A percentile compares a stretch with the other conserved stretches of the same genome.
Conservation (phyloP, 805 yeast genomes). For the Schwanniomyces vanrijiae region DNA sequence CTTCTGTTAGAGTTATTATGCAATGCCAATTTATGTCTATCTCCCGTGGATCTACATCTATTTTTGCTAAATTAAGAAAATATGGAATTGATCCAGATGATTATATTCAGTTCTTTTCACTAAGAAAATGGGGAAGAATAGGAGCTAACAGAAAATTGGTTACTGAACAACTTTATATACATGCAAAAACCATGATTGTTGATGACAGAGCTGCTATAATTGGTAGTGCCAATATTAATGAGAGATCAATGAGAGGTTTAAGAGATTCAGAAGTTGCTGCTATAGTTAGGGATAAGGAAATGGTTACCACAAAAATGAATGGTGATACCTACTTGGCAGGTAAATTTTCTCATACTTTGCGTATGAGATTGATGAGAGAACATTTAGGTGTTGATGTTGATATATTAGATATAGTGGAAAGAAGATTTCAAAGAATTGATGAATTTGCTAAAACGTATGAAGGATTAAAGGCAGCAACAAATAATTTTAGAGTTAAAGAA, state of each 20-base stretch:
- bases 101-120: slow-evolving; percentile 86
- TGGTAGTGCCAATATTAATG: slow-evolving; percentile 97
- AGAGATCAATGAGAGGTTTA: slow-evolving; percentile 90
- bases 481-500: slow-evolving; percentile 33
- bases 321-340: slow-evolving; percentile 82
- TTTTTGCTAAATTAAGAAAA: slow-evolving; percentile 76
- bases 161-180: slow-evolving; percentile 91
- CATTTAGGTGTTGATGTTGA: slow-evolving; percentile 95
- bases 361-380: slow-evolving; percentile 93
- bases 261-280: slow-evolving; percentile 96
- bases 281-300: slow-evolving; percentile 78
- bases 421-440: slow-evolving; percentile 57
- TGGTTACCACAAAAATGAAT: slow-evolving; percentile 70
- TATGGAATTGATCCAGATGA: slow-evolving; percentile 87
- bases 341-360: slow-evolving; percentile 81
- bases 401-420: slow-evolving; percentile 74
- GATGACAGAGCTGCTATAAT: slow-evolving; percentile 93
- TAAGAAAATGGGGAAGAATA: slow-evolving; percentile 93
- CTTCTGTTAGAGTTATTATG: slow-evolving; percentile 94
- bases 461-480: slow-evolving; percentile 49
- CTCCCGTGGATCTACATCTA: slow-evolving; percentile 84
- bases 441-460: slow-evolving; percentile 39
- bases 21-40: slow-evolving; percentile 94
- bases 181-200: slow-evolving; percentile 86
- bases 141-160: slow-evolving; percentile 73